phyloP scores from a whole-genome alignment of 768 basidiomycete species.

The Rickenella mellea region DNA sequence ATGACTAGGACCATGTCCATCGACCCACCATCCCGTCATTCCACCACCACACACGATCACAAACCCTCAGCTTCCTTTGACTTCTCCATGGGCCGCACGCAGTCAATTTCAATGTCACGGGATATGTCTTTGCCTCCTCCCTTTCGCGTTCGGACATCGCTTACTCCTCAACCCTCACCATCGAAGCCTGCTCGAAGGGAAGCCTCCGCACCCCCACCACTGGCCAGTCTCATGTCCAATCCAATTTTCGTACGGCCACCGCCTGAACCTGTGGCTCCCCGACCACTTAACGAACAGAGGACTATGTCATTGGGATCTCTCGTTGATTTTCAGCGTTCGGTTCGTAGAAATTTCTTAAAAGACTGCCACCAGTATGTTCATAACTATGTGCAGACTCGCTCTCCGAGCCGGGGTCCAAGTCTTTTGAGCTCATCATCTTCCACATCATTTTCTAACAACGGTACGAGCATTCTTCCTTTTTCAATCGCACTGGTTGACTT shows the following conservation, averaged over 20 bases:
- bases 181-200: conserved; percentile 33
- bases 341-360: conserved; percentile 23
- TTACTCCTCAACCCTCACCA: conserved; percentile 57
- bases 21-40: conserved; percentile 43
- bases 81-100: conserved; percentile 10
- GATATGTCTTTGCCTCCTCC: conserved; percentile 27
- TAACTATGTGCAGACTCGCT: background rate
- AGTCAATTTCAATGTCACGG: conserved; percentile 25
- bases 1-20: conserved; percentile 61
- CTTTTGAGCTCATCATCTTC: conserved; percentile 1
- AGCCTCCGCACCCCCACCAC: conserved; percentile 60
- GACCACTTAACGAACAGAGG: conserved; percentile 15
- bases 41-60: conserved; percentile 22
- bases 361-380: background rate
- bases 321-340: conserved; percentile 44
- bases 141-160: conserved; percentile 56
- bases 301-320: conserved; percentile 51
- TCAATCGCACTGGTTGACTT: background rate
- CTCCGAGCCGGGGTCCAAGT: background rate
- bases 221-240: conserved; percentile 50
- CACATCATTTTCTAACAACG: conserved; percentile 6
- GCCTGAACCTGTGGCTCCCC: conserved; percentile 9
- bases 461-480: conserved; percentile 4
- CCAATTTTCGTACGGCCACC: conserved; percentile 66
- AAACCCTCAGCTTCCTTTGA: background rate